A percentile compares a stretch with the other conserved stretches of the same genome.
phyloP scores from a whole-genome alignment of 352 stramenopile genomes.

The Pythium coloratum region DNA sequence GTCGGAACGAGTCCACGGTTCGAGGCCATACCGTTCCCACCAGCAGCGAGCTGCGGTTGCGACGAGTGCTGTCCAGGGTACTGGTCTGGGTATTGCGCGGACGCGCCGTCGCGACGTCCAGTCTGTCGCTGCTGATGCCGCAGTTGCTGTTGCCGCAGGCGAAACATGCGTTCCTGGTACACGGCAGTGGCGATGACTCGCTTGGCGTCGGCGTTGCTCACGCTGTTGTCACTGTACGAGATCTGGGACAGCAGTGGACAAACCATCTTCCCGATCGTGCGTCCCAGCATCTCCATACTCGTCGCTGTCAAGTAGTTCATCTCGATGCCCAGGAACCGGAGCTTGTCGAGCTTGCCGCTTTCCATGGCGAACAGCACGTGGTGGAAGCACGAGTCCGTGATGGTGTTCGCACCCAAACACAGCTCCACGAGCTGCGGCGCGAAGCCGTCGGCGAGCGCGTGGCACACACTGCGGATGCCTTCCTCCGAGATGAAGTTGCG shows the following conservation, averaged over 20 bases:
- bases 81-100: neutral
- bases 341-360: conserved; percentile 52
- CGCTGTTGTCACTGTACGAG: conserved; percentile 86
- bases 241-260: conserved; percentile 82
- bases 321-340: conserved; percentile 82
- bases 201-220: conserved; percentile 75
- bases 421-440: conserved; percentile 69
- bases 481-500: conserved; percentile 88
- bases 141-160: conserved; percentile 53
- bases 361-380: conserved; percentile 84
- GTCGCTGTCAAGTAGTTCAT: conserved; percentile 82
- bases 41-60: neutral
- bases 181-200: conserved; percentile 70
- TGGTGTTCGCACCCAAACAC: conserved; percentile 79
- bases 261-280: conserved; percentile 79
- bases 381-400: conserved; percentile 84
- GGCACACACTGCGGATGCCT: conserved; percentile 68
- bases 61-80: neutral
- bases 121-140: conserved; percentile 24
- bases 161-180: conserved; percentile 75
- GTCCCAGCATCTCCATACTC: conserved; percentile 87
- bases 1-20: neutral
- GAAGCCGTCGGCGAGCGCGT: conserved; percentile 69
- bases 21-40: neutral
- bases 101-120: neutral